Percentiles rank a stretch among this genome's conserved stretches.
Conservation (phyloP, 176 grass and related monocot species). For the Zea luxurians region DNA sequence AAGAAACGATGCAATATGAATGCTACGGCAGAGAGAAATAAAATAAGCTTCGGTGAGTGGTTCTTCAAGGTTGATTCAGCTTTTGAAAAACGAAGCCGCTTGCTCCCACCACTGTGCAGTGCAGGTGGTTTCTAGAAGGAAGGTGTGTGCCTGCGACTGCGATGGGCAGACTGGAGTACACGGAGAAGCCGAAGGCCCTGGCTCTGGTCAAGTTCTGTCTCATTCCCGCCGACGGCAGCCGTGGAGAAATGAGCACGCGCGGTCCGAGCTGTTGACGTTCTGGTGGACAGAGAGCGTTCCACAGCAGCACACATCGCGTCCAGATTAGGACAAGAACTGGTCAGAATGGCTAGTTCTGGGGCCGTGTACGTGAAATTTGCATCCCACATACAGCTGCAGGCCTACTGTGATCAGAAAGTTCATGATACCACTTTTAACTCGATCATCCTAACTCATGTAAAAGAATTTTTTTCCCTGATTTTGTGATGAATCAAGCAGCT, state of each 20-base stretch:
- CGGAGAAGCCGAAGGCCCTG: too few species aligned
- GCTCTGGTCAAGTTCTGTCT: neutral
- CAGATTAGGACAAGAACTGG: neutral
- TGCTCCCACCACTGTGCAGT: neutral
- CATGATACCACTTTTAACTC: neutral
- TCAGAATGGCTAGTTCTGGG: neutral
- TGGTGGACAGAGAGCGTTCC: neutral
- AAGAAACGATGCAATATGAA: too few species aligned
- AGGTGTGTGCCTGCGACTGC: neutral
- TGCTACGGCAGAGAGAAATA: neutral
- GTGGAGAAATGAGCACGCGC: neutral
- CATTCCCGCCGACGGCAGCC: neutral
- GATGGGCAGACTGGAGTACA: too few species aligned
- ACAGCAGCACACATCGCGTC: neutral
- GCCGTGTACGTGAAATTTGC: neutral
- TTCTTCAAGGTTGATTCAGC: neutral
- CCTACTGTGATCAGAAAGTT: neutral
- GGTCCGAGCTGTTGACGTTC: neutral
- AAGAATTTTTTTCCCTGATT: too few species aligned
- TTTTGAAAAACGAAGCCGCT: neutral
- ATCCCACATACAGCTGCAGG: neutral
- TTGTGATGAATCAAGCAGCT: neutral
- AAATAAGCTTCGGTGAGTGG: neutral
- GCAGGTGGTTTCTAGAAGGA: too few species aligned
- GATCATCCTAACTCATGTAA: neutral